Evolutionary conservation across 495 filamentous ascomycete genomes (phyloP), one percentile per base, ranked within the genome.

Genomic region (Podospora fimiseda): DNA sequence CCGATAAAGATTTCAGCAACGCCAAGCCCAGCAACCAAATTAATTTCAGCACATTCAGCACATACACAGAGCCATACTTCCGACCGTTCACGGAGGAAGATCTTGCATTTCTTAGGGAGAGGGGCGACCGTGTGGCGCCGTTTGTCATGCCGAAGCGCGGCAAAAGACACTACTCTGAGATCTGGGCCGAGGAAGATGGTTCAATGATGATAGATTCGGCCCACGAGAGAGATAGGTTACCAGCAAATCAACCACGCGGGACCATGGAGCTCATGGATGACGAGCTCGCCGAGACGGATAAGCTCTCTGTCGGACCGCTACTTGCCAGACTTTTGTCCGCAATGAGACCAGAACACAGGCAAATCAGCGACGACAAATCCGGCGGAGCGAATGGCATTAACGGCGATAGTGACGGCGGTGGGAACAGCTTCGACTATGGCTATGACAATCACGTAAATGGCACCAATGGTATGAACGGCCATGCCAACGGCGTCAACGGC

Each of bases 1-100:
- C 93, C 2, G 90, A 97, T 65, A 87, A 86, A 64, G 94, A 99
- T 69, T 96, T 95, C 58, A 94, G 88, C 59, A 95, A 85, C 59
- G 85, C 90, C 14, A 97, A 99, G 64, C 90, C 92, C 8, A 83
- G 83, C 8, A 95, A 92, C 56, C 94, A 97, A 69, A 93, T 96
- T 65, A 88, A 83, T 65, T 88, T 89, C 53, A 86, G 83, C 56
- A 94, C 90, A 11, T 99, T 97, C 65, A 82, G 83, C 13, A 81
- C 84, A 18, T 96, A 88, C 61, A 78, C 92, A 47, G 94, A 99
- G 24, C 87, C 92, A 0, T 96, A 87, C 71, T 89, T 95, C 52
- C 87, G 94, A 2, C 83, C 86, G 0, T 85, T 95, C 56, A 89
- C 82, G 13, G 94, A 99, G 63, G 94, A 99, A 63, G 93, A 99